Evolutionary conservation across 2,329 filamentous ascomycete genomes (phyloP), one percentile per base, ranked within the genome.

Genomic region (Fusarium sp.): DNA sequence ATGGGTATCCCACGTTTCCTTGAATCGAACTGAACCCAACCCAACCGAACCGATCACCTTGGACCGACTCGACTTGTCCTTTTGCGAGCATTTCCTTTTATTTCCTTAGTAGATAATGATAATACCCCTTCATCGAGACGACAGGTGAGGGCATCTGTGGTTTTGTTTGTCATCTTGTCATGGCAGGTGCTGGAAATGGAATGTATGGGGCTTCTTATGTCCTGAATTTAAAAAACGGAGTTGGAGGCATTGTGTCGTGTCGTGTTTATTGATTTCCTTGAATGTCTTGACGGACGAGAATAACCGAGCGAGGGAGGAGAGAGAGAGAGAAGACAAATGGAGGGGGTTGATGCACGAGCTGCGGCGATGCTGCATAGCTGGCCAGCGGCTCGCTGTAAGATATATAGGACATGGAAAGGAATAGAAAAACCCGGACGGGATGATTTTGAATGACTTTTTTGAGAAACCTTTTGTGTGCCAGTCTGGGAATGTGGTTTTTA

Each of bases 91-190:
- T 74, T 74, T 74, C 65, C 59, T 63, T 63, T 74, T 66, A 70
- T 74, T 73, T 74, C 70, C 65, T 74, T 74, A 78, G 69, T 80
- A 78, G 74, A 80, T 80, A 80, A 80, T 80, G 79, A 80, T 80
- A 80, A 80, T 80, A 79, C 78, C 78, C 76, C 77, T 74, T 71
- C 66, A 75, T 78, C 74, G 70, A 77, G 72, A 78, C 73, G 77
- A 63, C 69, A 78, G 75, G 77, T 75, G 77, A 75, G 75, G 77
- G 77, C 71, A 76, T 75, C 74, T 78, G 70, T 74, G 71, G 68
- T 59, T 68, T 74, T 74, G 68, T 54, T 63, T 66, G 63, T 75
- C 63, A 66, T 68, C 52, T 75, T 69, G 68, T 75, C 65, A 71
- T 69, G 75, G 68, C 75, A 73, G 74, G 72, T 73, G 73, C 65